A percentile compares a stretch with the other conserved stretches of the same genome.
Evolutionary conservation across 441 rosid species (phyloP).

Genomic region (Pelargonium australe): DNA sequence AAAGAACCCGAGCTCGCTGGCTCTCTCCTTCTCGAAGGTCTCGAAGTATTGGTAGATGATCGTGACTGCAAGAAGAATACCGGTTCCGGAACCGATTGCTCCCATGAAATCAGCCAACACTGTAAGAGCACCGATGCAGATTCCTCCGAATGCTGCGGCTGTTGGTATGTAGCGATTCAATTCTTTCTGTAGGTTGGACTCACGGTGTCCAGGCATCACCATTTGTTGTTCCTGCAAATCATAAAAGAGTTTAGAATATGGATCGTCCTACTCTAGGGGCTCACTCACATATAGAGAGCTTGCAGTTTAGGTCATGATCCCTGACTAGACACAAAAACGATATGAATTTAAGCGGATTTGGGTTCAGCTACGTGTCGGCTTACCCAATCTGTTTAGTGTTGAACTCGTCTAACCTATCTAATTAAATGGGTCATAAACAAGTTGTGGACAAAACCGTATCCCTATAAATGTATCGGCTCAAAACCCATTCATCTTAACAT

Average conservation of each 20-base stretch:
- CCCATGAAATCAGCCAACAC: conserved; percentile 92
- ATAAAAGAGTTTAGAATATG: background rate
- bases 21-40: conserved; percentile 93
- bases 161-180: conserved; percentile 83
- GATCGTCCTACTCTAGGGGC: background rate
- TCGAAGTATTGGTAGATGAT: conserved; percentile 89
- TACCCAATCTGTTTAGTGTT: too few species aligned
- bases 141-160: conserved; percentile 78
- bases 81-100: conserved; percentile 87
- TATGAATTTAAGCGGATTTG: too few species aligned
- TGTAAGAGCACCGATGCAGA: conserved; percentile 75
- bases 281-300: too few species aligned
- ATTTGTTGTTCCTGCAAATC: conserved; percentile 81
- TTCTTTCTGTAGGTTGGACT: conserved; percentile 79
- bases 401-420: too few species aligned
- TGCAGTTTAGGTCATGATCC: too few species aligned
- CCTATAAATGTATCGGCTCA: too few species aligned
- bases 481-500: too few species aligned
- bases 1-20: conserved; percentile 94
- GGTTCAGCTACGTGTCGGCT: too few species aligned
- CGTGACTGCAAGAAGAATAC: conserved; percentile 82
- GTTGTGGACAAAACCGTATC: too few species aligned
- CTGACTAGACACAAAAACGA: too few species aligned
- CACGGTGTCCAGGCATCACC: conserved; percentile 96
- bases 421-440: too few species aligned